These are phyloP conservation scores for Dalbergia oliveri DNA, from an alignment of 306 rosid species.

Conservation along the genomic window DNA sequence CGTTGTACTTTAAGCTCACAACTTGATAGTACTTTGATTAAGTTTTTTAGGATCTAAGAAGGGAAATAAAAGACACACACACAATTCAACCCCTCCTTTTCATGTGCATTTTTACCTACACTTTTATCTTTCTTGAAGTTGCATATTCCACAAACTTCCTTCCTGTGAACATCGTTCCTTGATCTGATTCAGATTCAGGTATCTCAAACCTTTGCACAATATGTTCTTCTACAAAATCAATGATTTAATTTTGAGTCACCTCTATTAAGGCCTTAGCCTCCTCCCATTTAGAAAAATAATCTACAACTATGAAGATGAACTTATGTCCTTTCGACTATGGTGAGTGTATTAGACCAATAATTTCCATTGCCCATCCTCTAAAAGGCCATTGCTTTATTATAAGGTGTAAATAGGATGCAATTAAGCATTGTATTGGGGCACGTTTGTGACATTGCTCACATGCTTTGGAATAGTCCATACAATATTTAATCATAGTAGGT, in stretches of 20 bases:
- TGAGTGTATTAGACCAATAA: background rate
- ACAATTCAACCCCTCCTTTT: no score
- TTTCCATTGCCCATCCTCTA: background rate
- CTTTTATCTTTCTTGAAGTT: no score
- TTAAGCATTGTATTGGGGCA: accelerated
- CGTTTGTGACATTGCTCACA: background rate
- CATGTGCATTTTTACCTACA: no score
- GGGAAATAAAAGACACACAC: no score
- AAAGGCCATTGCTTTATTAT: background rate
- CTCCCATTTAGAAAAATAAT: background rate
- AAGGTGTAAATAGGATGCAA: accelerated
- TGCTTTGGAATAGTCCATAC: no score
- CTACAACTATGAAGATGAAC: background rate
- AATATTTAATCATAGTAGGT: no score
- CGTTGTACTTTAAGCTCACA: no score
- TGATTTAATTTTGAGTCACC: background rate
- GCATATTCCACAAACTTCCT: background rate
- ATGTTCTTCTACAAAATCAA: background rate
- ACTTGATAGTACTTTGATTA: no score
- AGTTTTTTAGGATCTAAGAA: no score
- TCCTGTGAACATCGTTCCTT: background rate
- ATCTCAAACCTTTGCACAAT: background rate
- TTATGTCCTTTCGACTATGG: background rate
- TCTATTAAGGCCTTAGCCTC: background rate
- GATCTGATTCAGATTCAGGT: background rate